Percentiles rank a stretch among this genome's conserved stretches.
Conservation (phyloP, 306 rosid genomes). For the Cicer bijugum region DNA sequence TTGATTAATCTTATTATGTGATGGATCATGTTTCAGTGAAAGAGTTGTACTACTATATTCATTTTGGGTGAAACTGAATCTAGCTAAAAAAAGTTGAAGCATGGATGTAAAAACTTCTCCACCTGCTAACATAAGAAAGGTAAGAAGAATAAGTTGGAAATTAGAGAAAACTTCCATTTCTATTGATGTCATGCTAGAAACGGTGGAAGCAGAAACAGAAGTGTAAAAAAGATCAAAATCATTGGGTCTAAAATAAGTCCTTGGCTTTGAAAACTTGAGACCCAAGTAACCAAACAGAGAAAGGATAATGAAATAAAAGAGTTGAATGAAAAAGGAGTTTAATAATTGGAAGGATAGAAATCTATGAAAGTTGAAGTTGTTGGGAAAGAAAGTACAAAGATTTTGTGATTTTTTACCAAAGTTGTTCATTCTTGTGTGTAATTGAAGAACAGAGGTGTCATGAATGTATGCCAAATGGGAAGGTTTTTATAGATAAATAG, state of each 20-base stretch:
- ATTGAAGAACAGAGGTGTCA: neutral
- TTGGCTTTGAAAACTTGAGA: slow-evolving; percentile 54
- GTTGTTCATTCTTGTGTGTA: neutral
- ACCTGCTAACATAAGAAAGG: slow-evolving; percentile 63
- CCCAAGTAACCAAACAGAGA: slow-evolving; percentile 60
- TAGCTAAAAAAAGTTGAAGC: slow-evolving; percentile 47
- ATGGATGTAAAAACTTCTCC: slow-evolving; percentile 74
- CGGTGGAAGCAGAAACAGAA: slow-evolving; percentile 71
- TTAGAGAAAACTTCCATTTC: slow-evolving; percentile 67
- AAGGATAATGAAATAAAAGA: slow-evolving; percentile 49
- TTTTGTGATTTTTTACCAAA: neutral
- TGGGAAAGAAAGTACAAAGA: neutral
- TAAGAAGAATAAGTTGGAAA: slow-evolving; percentile 47
- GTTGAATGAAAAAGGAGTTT: slow-evolving; percentile 44
- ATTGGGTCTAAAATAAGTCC: slow-evolving; percentile 23
- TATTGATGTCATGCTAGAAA: slow-evolving; percentile 70
- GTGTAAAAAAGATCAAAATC: slow-evolving; percentile 66
- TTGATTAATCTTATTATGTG: neutral
- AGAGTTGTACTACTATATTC: neutral
- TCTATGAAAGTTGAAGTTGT: neutral
- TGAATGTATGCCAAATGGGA: neutral
- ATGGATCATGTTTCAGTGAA: neutral
- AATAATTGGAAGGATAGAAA: slow-evolving; percentile 2
- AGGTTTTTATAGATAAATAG: slow-evolving; percentile 31
- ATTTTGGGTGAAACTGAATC: slow-evolving; percentile 6